Evolutionary conservation across 2,329 filamentous ascomycete species (phyloP), one percentile per base, ranked within the genome.

Genomic region (Scedosporium minutisporum): DNA sequence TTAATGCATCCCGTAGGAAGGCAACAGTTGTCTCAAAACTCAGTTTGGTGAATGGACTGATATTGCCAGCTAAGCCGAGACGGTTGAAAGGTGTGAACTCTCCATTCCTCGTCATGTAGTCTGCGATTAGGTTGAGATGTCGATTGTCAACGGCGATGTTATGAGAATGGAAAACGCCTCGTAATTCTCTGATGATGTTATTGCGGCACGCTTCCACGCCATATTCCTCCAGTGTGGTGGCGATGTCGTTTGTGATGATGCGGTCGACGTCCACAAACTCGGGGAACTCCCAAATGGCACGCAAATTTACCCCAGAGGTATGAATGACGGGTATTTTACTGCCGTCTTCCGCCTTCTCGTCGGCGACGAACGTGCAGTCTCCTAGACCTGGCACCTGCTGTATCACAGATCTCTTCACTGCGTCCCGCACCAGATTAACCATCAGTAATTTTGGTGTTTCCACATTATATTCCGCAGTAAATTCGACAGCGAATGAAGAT

Each of bases 21-120:
- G 89, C 88, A 46, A 97, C 84, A 2, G 95, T 99, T 3, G 95
- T 99, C 82, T 99, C 95, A 77, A 97, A 99, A 74, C 91, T 96
- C 93, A 97, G 97, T 82, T 97, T 97, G 76, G 95, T 93, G 69
- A 99, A 93, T 0, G 95, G 92, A 67, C 88, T 93, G 29, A 93
- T 88, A 70, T 91, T 93, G 66, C 90, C 87, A 71, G 86, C 87
- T 65, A 99, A 80, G 1, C 93, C 95, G 71, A 90, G 96, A 58
- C 95, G 89, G 76, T 91, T 96, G 78, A 99, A 99, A 0, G 95
- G 88, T 58, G 87, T 89, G 77, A 96, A 99, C 1, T 86, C 87
- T 67, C 95, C 95, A 64, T 87, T 88, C 61, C 93, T 85, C n/a
- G 95, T 99, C 95, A 99, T 99, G 74, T 91, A 91, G 74, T 99